A percentile compares a stretch with the other conserved stretches of the same genome.
These are phyloP conservation scores for Paracamarosporium sp. DNA, from an alignment of 2,329 filamentous ascomycete species.

Conservation along the genomic window DNA sequence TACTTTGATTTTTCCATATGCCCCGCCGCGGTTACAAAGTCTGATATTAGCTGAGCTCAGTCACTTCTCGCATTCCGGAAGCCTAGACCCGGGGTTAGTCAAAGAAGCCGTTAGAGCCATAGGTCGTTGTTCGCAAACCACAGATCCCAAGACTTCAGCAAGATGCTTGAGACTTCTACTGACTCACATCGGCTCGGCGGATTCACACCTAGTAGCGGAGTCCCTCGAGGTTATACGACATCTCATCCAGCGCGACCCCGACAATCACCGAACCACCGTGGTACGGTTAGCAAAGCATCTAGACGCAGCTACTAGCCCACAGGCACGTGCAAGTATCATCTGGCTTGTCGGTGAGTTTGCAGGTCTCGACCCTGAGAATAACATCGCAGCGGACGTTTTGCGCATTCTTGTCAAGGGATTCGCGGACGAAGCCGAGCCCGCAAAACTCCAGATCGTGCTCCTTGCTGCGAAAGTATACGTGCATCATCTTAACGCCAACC, in stretches of 20 bases:
- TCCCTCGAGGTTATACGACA: constrained; percentile 94
- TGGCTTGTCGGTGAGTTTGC: constrained; percentile 98
- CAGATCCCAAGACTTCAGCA: constrained; percentile 58
- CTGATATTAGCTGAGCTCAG: constrained; percentile 91
- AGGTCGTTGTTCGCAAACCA: constrained; percentile 83
- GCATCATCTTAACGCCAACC: constrained; percentile 77
- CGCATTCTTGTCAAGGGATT: constrained; percentile 89
- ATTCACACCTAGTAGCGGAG: constrained; percentile 88
- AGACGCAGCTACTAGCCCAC: constrained; percentile 84
- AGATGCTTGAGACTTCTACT: constrained; percentile 84
- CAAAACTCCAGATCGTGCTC: constrained; percentile 89
- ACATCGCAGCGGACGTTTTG: constrained; percentile 91
- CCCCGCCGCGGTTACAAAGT: constrained; percentile 76
- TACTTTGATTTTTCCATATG: constrained; percentile 88
- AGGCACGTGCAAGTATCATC: constrained; percentile 91
- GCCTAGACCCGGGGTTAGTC: constrained; percentile 76
- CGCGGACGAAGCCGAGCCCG: constrained; percentile 79
- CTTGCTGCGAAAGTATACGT: constrained; percentile 97
- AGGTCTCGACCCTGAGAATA: constrained; percentile 78
- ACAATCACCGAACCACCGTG: constrained; percentile 82
- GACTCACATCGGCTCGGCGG: constrained; percentile 84
- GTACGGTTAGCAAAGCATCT: constrained; percentile 89
- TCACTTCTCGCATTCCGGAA: constrained; percentile 92
- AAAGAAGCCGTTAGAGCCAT: constrained; percentile 91
- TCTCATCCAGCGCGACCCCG: constrained; percentile 88